Conservation (phyloP, 2,329 filamentous ascomycete species). For the Stenocarpella maydis region DNA sequence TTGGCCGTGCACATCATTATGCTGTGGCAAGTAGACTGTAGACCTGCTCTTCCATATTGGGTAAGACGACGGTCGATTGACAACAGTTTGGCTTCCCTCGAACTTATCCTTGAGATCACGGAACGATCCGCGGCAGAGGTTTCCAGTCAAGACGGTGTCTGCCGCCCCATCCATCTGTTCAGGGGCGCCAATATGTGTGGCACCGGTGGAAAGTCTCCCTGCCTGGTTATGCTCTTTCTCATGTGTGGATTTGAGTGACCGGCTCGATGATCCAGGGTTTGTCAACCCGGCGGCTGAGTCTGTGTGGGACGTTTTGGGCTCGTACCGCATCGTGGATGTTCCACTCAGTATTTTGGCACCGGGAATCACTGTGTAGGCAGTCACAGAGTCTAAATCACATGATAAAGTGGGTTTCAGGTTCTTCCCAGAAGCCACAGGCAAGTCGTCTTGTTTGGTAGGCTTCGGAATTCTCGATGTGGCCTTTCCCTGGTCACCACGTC, state of each 20-base stretch:
- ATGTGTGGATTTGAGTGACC: conserved; percentile 4
- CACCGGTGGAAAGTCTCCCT: background rate
- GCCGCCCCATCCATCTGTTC: conserved; percentile 32
- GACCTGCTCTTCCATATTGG: conserved; percentile 15
- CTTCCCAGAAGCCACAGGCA: conserved; percentile 3
- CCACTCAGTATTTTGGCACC: conserved; percentile 32
- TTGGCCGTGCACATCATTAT: conserved; percentile 11
- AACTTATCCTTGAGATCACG: conserved; percentile 8
- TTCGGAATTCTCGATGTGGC: background rate
- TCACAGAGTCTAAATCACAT: conserved; percentile 16
- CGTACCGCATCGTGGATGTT: conserved; percentile 31
- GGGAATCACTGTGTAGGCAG: conserved; percentile 16
- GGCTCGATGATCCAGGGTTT: conserved; percentile 1
- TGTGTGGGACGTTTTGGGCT: conserved; percentile 19
- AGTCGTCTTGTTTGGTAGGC: background rate
- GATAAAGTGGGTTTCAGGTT: conserved; percentile 6
- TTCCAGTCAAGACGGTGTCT: conserved; percentile 12
- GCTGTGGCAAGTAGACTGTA: background rate
- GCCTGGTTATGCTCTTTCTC: background rate
- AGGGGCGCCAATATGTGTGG: background rate
- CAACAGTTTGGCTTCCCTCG: background rate
- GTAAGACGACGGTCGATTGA: conserved; percentile 11
- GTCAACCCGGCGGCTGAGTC: background rate
- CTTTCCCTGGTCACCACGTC: background rate
- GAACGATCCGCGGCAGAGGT: conserved; percentile 21